Evolutionary conservation across 305 asterid genomes (phyloP).

Genomic region (Fraxinus sp.): DNA sequence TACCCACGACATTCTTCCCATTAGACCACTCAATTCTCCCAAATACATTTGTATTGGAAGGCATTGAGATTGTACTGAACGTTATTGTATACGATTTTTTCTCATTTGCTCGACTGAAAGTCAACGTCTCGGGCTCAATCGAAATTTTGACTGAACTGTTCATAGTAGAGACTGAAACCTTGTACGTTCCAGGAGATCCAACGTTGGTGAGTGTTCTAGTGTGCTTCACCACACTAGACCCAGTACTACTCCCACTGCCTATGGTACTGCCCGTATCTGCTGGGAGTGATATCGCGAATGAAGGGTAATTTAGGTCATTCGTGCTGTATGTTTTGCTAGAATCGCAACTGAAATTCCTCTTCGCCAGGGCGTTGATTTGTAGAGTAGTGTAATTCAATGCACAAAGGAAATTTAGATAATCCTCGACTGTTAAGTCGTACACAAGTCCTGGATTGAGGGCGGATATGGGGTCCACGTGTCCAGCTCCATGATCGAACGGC

Average conservation of each 20-base stretch:
- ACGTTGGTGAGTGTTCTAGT: slow-evolving; percentile 72
- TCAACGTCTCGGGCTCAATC: slow-evolving; percentile 58
- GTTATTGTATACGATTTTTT: slow-evolving; percentile 67
- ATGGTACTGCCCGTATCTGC: slow-evolving; percentile 25
- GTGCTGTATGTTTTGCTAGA: slow-evolving; percentile 48
- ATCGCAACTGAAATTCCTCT: slow-evolving; percentile 64
- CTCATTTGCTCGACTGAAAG: slow-evolving; percentile 50
- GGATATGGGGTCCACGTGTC: slow-evolving; percentile 84
- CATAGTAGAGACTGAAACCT: slow-evolving; percentile 42
- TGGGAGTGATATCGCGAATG: slow-evolving; percentile 52
- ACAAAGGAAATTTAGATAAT: slow-evolving; percentile 68
- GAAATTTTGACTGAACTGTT: slow-evolving; percentile 45
- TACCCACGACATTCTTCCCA: slow-evolving; percentile 61
- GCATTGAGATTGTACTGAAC: slow-evolving; percentile 51
- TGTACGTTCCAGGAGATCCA: slow-evolving; percentile 71
- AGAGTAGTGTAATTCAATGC: slow-evolving; percentile 62
- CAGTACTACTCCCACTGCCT: slow-evolving; percentile 20
- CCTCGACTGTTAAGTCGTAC: slow-evolving; percentile 53
- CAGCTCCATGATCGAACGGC: slow-evolving; percentile 74
- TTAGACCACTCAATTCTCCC: slow-evolving; percentile 70
- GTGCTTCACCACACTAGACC: slow-evolving; percentile 51
- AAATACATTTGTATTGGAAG: slow-evolving; percentile 49
- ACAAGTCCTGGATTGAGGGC: slow-evolving; percentile 82
- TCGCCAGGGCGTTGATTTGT: slow-evolving; percentile 58
- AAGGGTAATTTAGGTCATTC: slow-evolving; percentile 82